Evolutionary conservation across 202 grass and related monocot genomes (phyloP).

Genomic region (Bolboschoenoplectus hybrid): DNA sequence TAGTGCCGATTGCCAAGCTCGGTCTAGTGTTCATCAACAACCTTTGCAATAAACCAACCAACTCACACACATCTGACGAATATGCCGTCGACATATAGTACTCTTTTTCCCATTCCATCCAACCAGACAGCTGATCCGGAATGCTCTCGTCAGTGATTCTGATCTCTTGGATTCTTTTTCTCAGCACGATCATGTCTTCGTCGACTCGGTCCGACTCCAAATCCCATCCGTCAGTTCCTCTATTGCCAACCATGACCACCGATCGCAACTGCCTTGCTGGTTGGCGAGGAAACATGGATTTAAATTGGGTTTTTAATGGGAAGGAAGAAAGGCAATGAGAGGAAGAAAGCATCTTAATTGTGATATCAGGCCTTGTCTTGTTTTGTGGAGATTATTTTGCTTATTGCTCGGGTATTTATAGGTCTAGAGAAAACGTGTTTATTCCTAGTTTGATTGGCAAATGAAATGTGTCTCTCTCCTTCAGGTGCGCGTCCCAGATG

Average conservation of each 20-base stretch:
- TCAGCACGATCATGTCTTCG: slow-evolving; percentile 47
- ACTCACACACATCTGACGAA: slow-evolving; percentile 34
- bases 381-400: not conserved
- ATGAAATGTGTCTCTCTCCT: not conserved
- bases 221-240: slow-evolving; percentile 23
- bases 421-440: slow-evolving; percentile 22
- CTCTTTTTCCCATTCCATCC: slow-evolving; percentile 55
- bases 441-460: not conserved
- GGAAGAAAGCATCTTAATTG: slow-evolving; percentile 13
- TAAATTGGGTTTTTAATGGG: slow-evolving; percentile 1
- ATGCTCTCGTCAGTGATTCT: slow-evolving; percentile 25
- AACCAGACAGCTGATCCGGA: slow-evolving; percentile 23
- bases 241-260: not conserved
- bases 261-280: not conserved
- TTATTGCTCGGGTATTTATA: slow-evolving; percentile 23
- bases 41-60: slow-evolving; percentile 45
- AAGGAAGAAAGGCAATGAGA: slow-evolving; percentile 25
- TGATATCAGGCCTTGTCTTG: not conserved
- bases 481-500: slow-evolving; percentile 24
- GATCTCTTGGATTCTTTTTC: slow-evolving; percentile 44
- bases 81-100: slow-evolving; percentile 42
- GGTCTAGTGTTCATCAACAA: slow-evolving; percentile 41
- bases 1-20: slow-evolving; percentile 33
- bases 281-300: not conserved
- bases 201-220: slow-evolving; percentile 26